Evolutionary conservation across 805 yeast genomes (phyloP).

Genomic region (Pichia gijzeniarum): DNA sequence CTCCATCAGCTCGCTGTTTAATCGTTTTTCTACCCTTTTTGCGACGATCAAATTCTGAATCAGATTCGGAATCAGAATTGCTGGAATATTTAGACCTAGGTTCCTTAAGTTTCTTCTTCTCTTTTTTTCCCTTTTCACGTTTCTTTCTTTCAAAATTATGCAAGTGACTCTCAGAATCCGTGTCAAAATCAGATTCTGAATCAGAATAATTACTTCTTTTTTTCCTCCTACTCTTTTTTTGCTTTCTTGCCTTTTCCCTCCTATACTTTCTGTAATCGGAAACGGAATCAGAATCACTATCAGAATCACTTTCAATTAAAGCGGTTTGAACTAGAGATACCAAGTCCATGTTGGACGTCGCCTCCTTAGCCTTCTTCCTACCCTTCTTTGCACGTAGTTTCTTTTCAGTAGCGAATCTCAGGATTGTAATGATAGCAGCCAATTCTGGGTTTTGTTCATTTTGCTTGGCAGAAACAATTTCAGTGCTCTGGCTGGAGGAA

Average conservation of each 20-base stretch:
- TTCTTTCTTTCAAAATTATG: neutral
- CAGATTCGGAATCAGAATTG: too few relatives aligned
- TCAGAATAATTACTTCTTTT: constrained; percentile 1
- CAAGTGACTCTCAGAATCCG: neutral
- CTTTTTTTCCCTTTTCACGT: too few relatives aligned
- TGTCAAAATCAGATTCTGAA: neutral
- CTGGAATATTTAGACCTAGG: too few relatives aligned
- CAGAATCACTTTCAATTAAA: constrained; percentile 4
- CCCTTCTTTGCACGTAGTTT: constrained; percentile 5
- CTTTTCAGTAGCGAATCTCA: constrained; percentile 4
- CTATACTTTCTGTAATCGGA: neutral
- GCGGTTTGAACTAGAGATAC: constrained; percentile 4
- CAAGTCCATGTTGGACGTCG: constrained; percentile 2
- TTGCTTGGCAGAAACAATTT: neutral
- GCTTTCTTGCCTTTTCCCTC: neutral
- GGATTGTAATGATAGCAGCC: neutral
- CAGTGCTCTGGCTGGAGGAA: neutral
- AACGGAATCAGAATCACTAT: neutral
- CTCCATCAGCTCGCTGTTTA: neutral
- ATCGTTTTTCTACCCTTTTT: neutral
- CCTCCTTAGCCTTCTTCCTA: constrained; percentile 1
- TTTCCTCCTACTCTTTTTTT: neutral
- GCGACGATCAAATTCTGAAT: neutral
- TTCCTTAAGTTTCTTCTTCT: too few relatives aligned
- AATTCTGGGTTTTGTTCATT: neutral